Conservation (phyloP, 805 yeast genomes). For the Yamadazyma sp. region DNA sequence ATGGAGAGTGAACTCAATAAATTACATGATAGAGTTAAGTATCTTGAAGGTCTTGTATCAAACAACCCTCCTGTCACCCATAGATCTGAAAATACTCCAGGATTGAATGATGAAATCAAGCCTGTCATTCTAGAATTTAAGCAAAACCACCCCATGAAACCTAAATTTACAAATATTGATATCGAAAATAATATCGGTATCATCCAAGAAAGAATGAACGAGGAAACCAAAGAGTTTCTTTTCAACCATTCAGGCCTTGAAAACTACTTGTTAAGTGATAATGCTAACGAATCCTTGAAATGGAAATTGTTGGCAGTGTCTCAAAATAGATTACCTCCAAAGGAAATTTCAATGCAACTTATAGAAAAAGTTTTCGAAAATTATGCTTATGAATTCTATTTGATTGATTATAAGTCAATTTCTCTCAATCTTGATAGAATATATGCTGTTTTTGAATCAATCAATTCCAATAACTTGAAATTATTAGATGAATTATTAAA, state of each 20-base stretch:
- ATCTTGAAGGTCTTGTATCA: constrained; percentile 19
- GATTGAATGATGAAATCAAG: too few relatives aligned
- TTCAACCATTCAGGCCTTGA: constrained; percentile 17
- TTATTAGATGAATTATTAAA: constrained; percentile 2
- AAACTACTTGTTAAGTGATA: constrained; percentile 23
- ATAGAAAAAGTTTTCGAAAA: constrained; percentile 24
- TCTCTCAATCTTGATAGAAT: constrained; percentile 12
- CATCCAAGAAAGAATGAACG: constrained; percentile 13
- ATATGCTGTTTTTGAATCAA: constrained; percentile 10
- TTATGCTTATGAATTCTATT: constrained; percentile 34
- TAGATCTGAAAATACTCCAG: neutral
- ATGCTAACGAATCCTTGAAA: constrained; percentile 24
- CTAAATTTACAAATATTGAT: neutral
- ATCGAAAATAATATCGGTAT: neutral
- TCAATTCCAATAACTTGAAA: constrained; percentile 4
- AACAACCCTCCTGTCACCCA: neutral
- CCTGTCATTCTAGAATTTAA: neutral
- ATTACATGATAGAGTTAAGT: constrained; percentile 29
- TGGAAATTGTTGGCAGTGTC: constrained; percentile 14
- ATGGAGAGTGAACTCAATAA: constrained; percentile 40
- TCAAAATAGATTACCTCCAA: constrained; percentile 22
- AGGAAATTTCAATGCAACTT: constrained; percentile 19
- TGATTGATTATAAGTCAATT: constrained; percentile 25
- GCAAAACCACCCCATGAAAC: neutral
- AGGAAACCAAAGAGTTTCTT: constrained; percentile 10